Percentiles rank a stretch among this genome's conserved stretches.
Evolutionary conservation across 305 asterid genomes (phyloP).

Genomic region (Euphrasia arctica): DNA sequence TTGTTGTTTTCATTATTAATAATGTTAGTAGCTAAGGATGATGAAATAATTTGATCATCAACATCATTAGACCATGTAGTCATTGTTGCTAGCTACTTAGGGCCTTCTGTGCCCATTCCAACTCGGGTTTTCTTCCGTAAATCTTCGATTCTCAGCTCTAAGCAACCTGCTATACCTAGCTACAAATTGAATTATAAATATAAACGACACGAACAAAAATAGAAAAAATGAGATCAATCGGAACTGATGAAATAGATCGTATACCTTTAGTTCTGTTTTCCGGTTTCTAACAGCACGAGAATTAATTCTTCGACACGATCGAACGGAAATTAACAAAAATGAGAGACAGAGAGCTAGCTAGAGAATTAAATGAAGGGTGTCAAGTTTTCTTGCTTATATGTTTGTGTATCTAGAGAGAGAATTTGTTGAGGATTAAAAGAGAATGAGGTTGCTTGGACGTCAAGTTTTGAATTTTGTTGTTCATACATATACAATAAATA

Average conservation of each 20-base stretch:
- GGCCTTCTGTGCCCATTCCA: constrained; percentile 42
- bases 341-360: background rate
- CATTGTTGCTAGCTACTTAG: no score
- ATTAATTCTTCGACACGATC: constrained; percentile 5
- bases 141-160: background rate
- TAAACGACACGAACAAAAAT: background rate
- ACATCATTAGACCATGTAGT: constrained; percentile 57
- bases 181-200: constrained; percentile 1
- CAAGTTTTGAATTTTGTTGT: constrained; percentile 52
- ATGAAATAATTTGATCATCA: constrained; percentile 32
- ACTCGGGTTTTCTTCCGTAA: constrained; percentile 28
- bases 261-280: constrained; percentile 4
- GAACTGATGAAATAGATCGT: constrained; percentile 10
- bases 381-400: constrained; percentile 35
- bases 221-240: constrained; percentile 25
- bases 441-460: constrained; percentile 77
- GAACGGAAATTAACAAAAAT: background rate
- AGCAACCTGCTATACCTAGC: background rate
- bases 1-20: constrained; percentile 24
- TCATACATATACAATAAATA: background rate
- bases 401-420: constrained; percentile 19
- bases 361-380: constrained; percentile 7
- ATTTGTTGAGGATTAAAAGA: constrained; percentile 24
- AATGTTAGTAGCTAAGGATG: constrained; percentile 26
- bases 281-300: background rate